Base-by-base conservation (phyloP, 1,284 basidiomycete genomes). In the Melampsora americana region DNA sequence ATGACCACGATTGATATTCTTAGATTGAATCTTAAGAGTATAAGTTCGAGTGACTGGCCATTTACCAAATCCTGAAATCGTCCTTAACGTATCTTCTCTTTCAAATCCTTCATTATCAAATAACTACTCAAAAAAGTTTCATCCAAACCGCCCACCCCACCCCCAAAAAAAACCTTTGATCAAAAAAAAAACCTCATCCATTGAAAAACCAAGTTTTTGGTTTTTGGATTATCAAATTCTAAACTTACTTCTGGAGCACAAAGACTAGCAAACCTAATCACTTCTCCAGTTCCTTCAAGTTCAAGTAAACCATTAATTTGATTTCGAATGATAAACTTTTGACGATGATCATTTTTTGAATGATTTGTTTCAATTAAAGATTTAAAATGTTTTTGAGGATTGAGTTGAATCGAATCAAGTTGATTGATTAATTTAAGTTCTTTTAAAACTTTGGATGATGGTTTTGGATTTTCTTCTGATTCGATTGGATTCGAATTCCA, bases 61-160 rank as follows among this genome's bases (percentile, higher is more conserved):
- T 68, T 68, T 75, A 26, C 72, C 72, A 42, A 68, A 75, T 56
- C 59, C 50, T 39, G 72, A 48, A 16, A 75, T 75, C 18, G 72
- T 75, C 18, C 72, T 50, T 66, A 75, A 60, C 6, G 72, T 75
- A 28, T 75, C 72, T 28, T 75, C 72, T 66, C 68, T 75, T 35
- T 75, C 72, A 44, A 68, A 75, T 28, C 59, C 53, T 35, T 75
- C 72, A 60, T 60, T 75, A 50, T 75, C 72, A 53, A 75, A 75
- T 26, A 75, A 60, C 64, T 66, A n/a, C 20, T 9, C 23, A 60
- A n/a, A 28, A 26, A n/a, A n/a, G 11, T 65, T 32, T 16, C 14
- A 26, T 11, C 14, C n/a, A 50, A 50, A 12, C n/a, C 11, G n/a
- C n/a, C n/a, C 11, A 50, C n/a, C n/a, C 11, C 11, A 12, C n/a